A percentile compares a stretch with the other conserved stretches of the same genome.
phyloP scores from a whole-genome alignment of 2,329 filamentous ascomycete species.

The Drechslera avenae region DNA sequence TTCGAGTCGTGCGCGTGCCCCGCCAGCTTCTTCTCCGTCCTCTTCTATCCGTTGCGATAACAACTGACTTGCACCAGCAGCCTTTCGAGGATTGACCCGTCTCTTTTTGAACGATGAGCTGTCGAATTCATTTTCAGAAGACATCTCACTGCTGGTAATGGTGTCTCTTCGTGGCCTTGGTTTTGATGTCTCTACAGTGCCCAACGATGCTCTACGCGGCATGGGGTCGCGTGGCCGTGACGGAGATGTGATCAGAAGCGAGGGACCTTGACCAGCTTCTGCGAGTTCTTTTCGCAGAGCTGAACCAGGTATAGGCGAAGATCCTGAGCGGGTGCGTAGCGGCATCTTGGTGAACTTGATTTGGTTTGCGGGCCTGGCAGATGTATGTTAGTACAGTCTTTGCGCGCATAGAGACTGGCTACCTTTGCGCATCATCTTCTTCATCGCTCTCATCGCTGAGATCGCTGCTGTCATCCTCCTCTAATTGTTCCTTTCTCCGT shows the following conservation, averaged over 20 bases:
- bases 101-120: conserved; percentile 68
- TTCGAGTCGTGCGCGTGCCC: conserved; percentile 40
- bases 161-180: conserved; percentile 74
- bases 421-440: conserved; percentile 62
- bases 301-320: conserved; percentile 70
- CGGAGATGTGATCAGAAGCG: conserved; percentile 62
- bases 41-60: conserved; percentile 61
- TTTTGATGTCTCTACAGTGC: conserved; percentile 71
- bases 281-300: conserved; percentile 61
- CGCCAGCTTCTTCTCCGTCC: conserved; percentile 48
- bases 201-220: conserved; percentile 67
- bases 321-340: conserved; percentile 80
- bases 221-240: conserved; percentile 51
- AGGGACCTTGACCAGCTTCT: conserved; percentile 56
- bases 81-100: conserved; percentile 64
- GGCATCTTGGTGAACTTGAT: conserved; percentile 98
- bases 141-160: conserved; percentile 81
- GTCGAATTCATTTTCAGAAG: conserved; percentile 80
- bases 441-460: conserved; percentile 85
- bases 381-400: conserved; percentile 4
- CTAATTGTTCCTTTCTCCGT: conserved; percentile 73
- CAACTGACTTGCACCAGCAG: conserved; percentile 58
- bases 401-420: not conserved
- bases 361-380: conserved; percentile 73
- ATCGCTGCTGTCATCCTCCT: conserved; percentile 85